A percentile compares a stretch with the other conserved stretches of the same genome.
These are phyloP conservation scores for Exophiala calicioides DNA, from an alignment of 2,329 filamentous ascomycete genomes.

Conservation along the genomic window DNA sequence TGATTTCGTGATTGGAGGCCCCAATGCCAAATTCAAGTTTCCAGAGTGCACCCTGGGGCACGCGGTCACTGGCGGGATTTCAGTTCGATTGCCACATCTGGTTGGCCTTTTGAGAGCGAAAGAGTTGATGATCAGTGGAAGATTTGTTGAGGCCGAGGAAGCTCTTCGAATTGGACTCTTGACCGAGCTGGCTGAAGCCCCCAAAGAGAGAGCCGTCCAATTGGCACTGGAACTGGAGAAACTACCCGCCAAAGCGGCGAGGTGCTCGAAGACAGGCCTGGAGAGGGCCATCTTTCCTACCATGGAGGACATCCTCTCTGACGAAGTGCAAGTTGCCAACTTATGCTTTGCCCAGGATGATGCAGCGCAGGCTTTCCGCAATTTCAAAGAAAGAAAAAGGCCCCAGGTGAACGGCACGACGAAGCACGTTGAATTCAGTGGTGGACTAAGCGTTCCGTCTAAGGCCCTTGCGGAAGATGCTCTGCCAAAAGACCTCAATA, in stretches of 20 bases:
- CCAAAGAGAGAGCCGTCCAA: constrained; percentile 13
- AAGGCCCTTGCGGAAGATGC: neutral
- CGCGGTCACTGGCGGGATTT: constrained; percentile 22
- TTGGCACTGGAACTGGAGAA: constrained; percentile 15
- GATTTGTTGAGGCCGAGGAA: constrained; percentile 14
- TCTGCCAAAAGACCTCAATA: constrained; percentile 12
- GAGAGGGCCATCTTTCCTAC: constrained; percentile 16
- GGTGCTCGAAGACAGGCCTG: constrained; percentile 10
- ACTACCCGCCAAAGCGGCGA: constrained; percentile 10
- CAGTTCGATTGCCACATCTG: constrained; percentile 15
- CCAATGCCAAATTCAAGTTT: constrained; percentile 17
- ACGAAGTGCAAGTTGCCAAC: constrained; percentile 19
- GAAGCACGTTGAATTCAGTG: neutral
- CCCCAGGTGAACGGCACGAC: neutral
- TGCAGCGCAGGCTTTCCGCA: constrained; percentile 14
- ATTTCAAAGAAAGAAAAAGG: constrained; percentile 11
- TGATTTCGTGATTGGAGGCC: constrained; percentile 21
- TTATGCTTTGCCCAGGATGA: constrained; percentile 21
- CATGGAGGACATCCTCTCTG: constrained; percentile 12
- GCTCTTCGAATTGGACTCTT: constrained; percentile 14
- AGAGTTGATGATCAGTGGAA: constrained; percentile 10
- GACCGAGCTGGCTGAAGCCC: constrained; percentile 17
- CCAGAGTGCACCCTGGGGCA: constrained; percentile 19
- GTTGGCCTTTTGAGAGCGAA: constrained; percentile 19
- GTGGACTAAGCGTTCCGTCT: neutral